Evolutionary conservation across 768 basidiomycete genomes (phyloP), one percentile per base, ranked within the genome.

Genomic region (Lactarius trivialis): DNA sequence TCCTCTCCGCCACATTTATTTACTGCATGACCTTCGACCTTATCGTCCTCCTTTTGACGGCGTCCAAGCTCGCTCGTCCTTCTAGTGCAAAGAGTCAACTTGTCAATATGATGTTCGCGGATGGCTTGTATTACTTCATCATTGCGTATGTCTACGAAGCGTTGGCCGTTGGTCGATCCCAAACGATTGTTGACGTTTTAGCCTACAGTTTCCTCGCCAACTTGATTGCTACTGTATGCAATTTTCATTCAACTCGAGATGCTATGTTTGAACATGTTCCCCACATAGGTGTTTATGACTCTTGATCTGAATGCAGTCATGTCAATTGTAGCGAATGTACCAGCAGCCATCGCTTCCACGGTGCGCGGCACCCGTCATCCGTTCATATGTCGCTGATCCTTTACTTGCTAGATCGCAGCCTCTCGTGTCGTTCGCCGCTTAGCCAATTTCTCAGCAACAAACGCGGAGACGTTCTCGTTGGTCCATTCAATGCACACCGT

Each of bases 21-120:
- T 89, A 89, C 67, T 83, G 86, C 33, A 90, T 89, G 88, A 76
- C 77, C 68, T 88, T 89, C 69, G 88, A 89, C 70, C 73, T 86
- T 24, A 61, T 79, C 32, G 85, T 88, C 41, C 77, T 89, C 50
- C 62, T 75, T 28, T 72, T 89, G 65, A 87, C 81, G 39, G 81
- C 78, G 14, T 83, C 80, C 72, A 88, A 85, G 69, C 78, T 89
- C 26, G 72, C 71, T 17, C 72, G 71, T 30, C 63, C 68, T 0
- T 67, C 71, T 64, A 74, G 28, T 36, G 71, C 67, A 48, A 21
- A 73, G 39, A 82, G 78, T 66, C 77, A 77, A 55, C 79, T 89
- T 15, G 77, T 82, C 26, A 77, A 78, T 33, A 76, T 89, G 75
- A 83, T 91, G 33, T 89, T 89, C 70, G 73, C 79, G 15, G 87